A percentile compares a stretch with the other conserved stretches of the same genome.
Evolutionary conservation across 768 basidiomycete species (phyloP).

Genomic region (Imleria badia): DNA sequence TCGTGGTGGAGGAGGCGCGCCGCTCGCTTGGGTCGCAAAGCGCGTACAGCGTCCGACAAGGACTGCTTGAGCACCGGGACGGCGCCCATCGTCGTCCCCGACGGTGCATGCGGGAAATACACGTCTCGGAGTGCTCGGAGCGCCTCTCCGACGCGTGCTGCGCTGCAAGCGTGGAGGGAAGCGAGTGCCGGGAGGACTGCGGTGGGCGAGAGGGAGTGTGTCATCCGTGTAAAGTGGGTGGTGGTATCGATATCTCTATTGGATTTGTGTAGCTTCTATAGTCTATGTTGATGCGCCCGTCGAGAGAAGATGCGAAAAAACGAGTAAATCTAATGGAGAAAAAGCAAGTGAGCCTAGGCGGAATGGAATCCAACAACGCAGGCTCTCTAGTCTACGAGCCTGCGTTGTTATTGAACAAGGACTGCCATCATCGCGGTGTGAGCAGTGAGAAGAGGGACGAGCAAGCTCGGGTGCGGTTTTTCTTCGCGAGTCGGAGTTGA

Average conservation of each 20-base stretch:
- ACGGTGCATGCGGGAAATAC: constrained; percentile 46
- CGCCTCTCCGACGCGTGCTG: constrained; percentile 38
- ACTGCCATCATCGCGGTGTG: constrained; percentile 43
- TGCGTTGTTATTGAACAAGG: constrained; percentile 53
- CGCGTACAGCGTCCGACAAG: constrained; percentile 11
- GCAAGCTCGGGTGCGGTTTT: not conserved
- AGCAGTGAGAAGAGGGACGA: constrained; percentile 7
- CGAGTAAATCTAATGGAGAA: constrained; percentile 1
- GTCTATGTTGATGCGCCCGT: constrained; percentile 9
- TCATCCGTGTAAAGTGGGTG: constrained; percentile 11
- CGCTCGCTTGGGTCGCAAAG: constrained; percentile 27
- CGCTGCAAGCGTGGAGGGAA: constrained; percentile 37
- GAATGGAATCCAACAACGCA: constrained; percentile 15
- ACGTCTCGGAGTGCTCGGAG: constrained; percentile 47
- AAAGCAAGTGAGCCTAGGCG: not conserved
- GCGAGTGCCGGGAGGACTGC: constrained; percentile 58
- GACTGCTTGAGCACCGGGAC: constrained; percentile 21
- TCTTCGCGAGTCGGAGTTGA: constrained; percentile 13
- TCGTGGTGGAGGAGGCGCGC: constrained; percentile 36
- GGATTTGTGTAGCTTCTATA: constrained; percentile 10
- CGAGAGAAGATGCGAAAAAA: constrained; percentile 1
- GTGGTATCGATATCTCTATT: constrained; percentile 15
- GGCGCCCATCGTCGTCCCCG: not conserved
- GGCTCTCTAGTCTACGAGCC: constrained; percentile 32
- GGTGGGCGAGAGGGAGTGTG: constrained; percentile 39